Evolutionary conservation across 495 filamentous ascomycete genomes (phyloP).

Genomic region (Podospora tetraspora): DNA sequence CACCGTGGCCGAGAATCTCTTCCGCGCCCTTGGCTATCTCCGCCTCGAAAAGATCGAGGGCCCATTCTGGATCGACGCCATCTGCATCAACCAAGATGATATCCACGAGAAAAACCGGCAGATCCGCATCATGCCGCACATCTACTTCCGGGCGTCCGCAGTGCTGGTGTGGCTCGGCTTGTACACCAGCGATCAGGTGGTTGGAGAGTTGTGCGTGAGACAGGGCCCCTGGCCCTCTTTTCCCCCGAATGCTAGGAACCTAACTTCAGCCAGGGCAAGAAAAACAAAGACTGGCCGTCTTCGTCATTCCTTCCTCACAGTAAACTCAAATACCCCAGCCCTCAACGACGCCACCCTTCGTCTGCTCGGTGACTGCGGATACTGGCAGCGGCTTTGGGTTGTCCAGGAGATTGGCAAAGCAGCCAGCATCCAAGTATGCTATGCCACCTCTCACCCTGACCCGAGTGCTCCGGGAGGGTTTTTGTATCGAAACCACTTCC

Average conservation of each 20-base stretch:
- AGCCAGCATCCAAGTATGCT: slow-evolving; percentile 5
- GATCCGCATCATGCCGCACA: slow-evolving; percentile 6
- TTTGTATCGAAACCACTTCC: background rate
- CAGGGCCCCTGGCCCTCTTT: no score
- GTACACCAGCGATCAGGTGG: background rate
- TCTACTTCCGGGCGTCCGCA: background rate
- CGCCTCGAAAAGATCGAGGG: background rate
- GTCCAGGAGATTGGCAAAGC: slow-evolving; percentile 13
- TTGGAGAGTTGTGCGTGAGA: background rate
- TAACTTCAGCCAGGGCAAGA: no score
- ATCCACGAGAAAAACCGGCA: background rate
- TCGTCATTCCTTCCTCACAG: background rate
- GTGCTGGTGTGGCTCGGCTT: background rate
- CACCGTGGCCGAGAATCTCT: background rate
- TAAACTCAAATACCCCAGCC: no score
- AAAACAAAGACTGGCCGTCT: background rate
- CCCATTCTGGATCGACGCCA: slow-evolving; percentile 1
- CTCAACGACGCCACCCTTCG: background rate
- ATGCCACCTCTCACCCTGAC: background rate
- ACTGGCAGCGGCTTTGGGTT: slow-evolving; percentile 14
- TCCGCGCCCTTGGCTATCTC: background rate
- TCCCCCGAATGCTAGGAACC: no score
- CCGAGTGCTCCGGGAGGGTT: background rate
- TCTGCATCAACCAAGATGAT: slow-evolving; percentile 5
- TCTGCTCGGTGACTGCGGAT: background rate